Evolutionary conservation across 2,329 filamentous ascomycete species (phyloP), one percentile per base, ranked within the genome.

Genomic region (Cladosporium sp.): DNA sequence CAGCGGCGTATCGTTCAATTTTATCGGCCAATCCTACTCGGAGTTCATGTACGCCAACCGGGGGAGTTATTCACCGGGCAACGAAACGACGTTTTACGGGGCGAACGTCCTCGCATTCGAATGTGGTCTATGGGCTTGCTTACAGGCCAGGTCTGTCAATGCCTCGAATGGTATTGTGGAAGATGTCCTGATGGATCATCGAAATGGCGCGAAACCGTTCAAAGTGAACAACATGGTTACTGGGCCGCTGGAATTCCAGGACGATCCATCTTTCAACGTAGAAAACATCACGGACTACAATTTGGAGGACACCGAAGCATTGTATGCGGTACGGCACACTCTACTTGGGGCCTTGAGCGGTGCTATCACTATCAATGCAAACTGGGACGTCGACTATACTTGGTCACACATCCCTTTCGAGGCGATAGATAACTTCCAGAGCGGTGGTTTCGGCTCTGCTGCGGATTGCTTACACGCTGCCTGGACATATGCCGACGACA

Each of bases 41-140:
- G 12, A 40, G 4, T 48, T 48, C 25, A 12, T 40, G 5, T 8
- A 18, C 5, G 35, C 18, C 2, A 48, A 48, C 19, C 3, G n/a
- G n/a, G 45, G 45, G 7, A 20, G 15, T 1, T 48, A 15, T 22
- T 8, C 30, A 1, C n/a, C 45, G 9, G 27, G 6, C 1, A 48
- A 48, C 27, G 7, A 16, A 20, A 48, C 45, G 5, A 7, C 29
- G 2, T 48, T 40, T 36, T 32, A 35, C n/a, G 16, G 16, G 7
- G 47, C n/a, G 7, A 43, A 43, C 39, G 32, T 43, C 7, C 9
- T 43, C 11, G 47, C 47, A 9, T 38, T 25, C 15, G 47, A 50
- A 18, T 50, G 47, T 11, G 47, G 47, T n/a, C 22, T 50, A 6
- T 50, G 47, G 36, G 18, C 40, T 12, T 50, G 47, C 18, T 9